Evolutionary conservation across 2,329 filamentous ascomycete genomes (phyloP).

Genomic region (Aspergillus pseudonomiae): DNA sequence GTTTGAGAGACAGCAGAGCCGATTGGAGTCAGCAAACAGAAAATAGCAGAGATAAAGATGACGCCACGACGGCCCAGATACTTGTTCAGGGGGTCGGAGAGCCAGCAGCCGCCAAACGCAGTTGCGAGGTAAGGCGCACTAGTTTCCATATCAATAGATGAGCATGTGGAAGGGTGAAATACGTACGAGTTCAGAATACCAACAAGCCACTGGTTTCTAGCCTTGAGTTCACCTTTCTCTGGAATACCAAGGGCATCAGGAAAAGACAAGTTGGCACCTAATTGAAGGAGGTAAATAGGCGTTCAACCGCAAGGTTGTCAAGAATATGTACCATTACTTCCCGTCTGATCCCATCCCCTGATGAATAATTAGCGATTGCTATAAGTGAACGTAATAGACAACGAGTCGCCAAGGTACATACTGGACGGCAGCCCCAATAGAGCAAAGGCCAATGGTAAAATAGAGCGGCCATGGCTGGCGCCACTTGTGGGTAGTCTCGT

Average conservation of each 20-base stretch:
- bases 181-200: slow-evolving; percentile 63
- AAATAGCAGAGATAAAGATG: slow-evolving; percentile 65
- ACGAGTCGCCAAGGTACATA: slow-evolving; percentile 28
- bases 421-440: slow-evolving; percentile 57
- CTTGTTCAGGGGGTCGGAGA: slow-evolving; percentile 66
- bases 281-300: slow-evolving; percentile 24
- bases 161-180: slow-evolving; percentile 38
- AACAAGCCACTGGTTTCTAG: slow-evolving; percentile 61
- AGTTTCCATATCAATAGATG: slow-evolving; percentile 1
- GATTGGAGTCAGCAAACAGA: slow-evolving; percentile 69
- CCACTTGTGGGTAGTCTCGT: slow-evolving; percentile 54
- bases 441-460: slow-evolving; percentile 55
- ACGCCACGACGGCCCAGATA: slow-evolving; percentile 63
- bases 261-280: slow-evolving; percentile 54
- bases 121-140: slow-evolving; percentile 57
- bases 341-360: slow-evolving; percentile 39
- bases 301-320: neutral
- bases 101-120: slow-evolving; percentile 63
- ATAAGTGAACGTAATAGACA: neutral
- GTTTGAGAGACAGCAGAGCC: slow-evolving; percentile 64
- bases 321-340: slow-evolving; percentile 31
- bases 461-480: slow-evolving; percentile 53
- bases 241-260: slow-evolving; percentile 51
- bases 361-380: neutral
- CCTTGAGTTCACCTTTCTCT: slow-evolving; percentile 40